Base-by-base conservation (phyloP, 768 basidiomycete species). In the Tricholoma sp. region DNA sequence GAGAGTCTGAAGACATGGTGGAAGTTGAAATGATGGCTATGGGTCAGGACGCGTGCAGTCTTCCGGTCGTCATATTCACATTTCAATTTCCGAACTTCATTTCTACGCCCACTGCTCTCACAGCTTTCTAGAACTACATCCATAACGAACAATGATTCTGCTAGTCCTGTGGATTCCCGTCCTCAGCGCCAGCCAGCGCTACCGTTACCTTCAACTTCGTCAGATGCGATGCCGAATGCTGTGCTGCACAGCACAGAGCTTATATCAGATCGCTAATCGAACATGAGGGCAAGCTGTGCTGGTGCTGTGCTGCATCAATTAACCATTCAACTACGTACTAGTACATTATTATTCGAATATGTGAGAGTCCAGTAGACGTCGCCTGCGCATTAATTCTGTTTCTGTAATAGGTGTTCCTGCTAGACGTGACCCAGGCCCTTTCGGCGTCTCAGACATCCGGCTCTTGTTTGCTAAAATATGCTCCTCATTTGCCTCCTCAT, bases 371-470 rank as follows among this genome's bases (percentile, higher is more conserved):
- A 94, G 74, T 67, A 94, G 67, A 63, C 92, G 81, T 52, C 89
- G 80, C 62, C 93, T 78, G 63, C 85, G 74, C 78, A 94, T 86
- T 67, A 93, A 68, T 69, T 91, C 90, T 17, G 75, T 80, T 70
- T 92, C 89, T n/a, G 81, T 79, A 55, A 90, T 91, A 41, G 83
- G 84, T 59, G 86, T 83, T 15, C 88, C 86, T 12, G 79, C 72
- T 70, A 78, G 61, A 62, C 82, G 68, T 33, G 69, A 63, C 60
- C 71, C 70, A 29, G 70, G 59, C 58, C 57, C 42, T 59, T 68
- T 68, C 41, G 62, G 61, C 50, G 59, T 62, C 53, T 54, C 65
- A 45, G 59, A 59, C 28, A 55, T 53, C 37, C 50, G 63, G 50
- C 29, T 32, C 47, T 9, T 32, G n/a, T 31, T 18, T n/a, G 11